Conservation (phyloP, 768 basidiomycete genomes). For the Suillus discolor region DNA sequence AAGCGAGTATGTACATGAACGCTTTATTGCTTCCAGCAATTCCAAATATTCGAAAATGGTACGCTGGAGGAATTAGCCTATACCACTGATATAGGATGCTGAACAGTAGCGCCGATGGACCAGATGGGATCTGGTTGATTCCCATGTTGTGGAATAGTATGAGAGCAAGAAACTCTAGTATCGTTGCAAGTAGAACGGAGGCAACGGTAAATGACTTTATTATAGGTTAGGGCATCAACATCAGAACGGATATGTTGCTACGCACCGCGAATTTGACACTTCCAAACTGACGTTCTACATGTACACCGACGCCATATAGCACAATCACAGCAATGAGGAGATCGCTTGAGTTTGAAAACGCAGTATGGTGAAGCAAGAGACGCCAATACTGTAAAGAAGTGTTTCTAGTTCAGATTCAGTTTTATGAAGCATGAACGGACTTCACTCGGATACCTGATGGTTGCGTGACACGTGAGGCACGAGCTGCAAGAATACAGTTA, state of each 20-base stretch:
- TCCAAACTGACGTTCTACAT: conserved; percentile 85
- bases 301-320: conserved; percentile 68
- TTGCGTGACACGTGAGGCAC: conserved; percentile 89
- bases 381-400: conserved; percentile 76
- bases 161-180: conserved; percentile 67
- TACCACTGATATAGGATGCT: conserved; percentile 83
- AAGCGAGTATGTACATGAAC: conserved; percentile 68
- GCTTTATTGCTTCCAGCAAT: conserved; percentile 76
- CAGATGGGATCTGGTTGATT: conserved; percentile 74
- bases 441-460: conserved; percentile 64
- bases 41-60: conserved; percentile 77
- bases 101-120: conserved; percentile 77
- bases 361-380: conserved; percentile 69
- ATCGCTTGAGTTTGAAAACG: conserved; percentile 84
- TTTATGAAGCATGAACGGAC: conserved; percentile 15
- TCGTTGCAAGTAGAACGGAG: conserved; percentile 63
- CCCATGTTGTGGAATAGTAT: conserved; percentile 67
- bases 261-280: conserved; percentile 85
- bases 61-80: conserved; percentile 73
- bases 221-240: conserved; percentile 10
- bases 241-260: conserved; percentile 10
- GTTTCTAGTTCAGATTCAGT: conserved; percentile 36
- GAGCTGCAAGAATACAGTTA: conserved; percentile 46
- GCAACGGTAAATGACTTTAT: conserved; percentile 77
- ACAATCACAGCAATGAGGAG: conserved; percentile 76